These are phyloP conservation scores for Cyclotella sp. DNA, from an alignment of 108 stramenopile species.

Conservation along the genomic window DNA sequence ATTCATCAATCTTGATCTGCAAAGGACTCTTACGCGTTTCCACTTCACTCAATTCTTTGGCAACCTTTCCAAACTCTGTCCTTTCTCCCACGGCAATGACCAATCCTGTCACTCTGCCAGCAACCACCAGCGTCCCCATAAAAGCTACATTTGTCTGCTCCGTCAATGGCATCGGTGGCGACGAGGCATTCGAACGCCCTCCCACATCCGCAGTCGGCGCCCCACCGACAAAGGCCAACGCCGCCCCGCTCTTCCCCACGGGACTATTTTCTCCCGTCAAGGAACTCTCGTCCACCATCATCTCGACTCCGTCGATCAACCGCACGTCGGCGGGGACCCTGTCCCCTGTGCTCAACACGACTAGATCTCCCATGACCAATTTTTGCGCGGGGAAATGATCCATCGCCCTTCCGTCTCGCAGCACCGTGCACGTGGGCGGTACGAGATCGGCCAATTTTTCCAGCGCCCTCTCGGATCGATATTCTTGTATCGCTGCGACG, in stretches of 20 bases:
- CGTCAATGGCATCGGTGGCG: slow-evolving; percentile 61
- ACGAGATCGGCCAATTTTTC: slow-evolving; percentile 90
- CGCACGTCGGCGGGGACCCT: slow-evolving; percentile 97
- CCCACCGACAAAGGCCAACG: slow-evolving; percentile 16
- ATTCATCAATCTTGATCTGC: slow-evolving; percentile 95
- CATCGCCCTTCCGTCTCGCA: slow-evolving; percentile 79
- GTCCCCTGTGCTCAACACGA: slow-evolving; percentile 89
- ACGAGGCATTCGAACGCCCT: background rate
- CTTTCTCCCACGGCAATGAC: slow-evolving; percentile 87
- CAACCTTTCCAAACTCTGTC: slow-evolving; percentile 95
- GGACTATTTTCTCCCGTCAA: slow-evolving; percentile 95
- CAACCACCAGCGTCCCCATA: slow-evolving; percentile 92
- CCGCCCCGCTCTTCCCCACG: slow-evolving; percentile 69
- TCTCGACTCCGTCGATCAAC: slow-evolving; percentile 79
- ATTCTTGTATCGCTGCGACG: slow-evolving; percentile 97
- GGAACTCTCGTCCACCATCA: slow-evolving; percentile 86
- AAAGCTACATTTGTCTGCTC: slow-evolving; percentile 92
- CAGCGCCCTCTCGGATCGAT: slow-evolving; percentile 87
- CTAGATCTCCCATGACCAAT: slow-evolving; percentile 94
- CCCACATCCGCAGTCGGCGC: background rate
- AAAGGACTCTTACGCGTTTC: slow-evolving; percentile 88
- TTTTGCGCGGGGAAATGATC: slow-evolving; percentile 81
- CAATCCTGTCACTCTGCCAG: slow-evolving; percentile 89
- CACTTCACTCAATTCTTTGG: slow-evolving; percentile 79
- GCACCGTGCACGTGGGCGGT: slow-evolving; percentile 85